Evolutionary conservation across 2,329 filamentous ascomycete genomes (phyloP), one percentile per base, ranked within the genome.

Genomic region (Fusarium redolens): DNA sequence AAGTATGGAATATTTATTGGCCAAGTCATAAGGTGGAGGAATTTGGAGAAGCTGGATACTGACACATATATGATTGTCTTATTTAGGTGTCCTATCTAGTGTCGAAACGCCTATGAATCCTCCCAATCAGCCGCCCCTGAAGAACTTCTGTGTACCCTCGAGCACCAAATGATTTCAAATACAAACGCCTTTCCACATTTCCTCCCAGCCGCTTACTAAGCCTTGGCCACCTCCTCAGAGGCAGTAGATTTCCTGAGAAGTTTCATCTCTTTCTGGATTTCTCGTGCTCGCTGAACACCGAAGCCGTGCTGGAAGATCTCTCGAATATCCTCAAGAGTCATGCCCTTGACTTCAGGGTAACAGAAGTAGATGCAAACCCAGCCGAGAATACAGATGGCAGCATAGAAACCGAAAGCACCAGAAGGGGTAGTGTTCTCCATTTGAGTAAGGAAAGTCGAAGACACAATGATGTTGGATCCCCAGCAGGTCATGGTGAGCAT

Each of bases 281-380:
- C 71, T 59, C 81, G 77, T 1, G 85, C 83, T 45, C 82, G 78
- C 61, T 81, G 78, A 2, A 86, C 82, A 18, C 85, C 85, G 65
- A 86, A 87, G 0, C 84, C 84, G 50, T 86, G 80, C 47, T 82
- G 75, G 71, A 88, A 89, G 10, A 88, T 81, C 55, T 86, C 84
- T 37, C 85, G 80, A n/a, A 88, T 83, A 51, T 86, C 85, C 73
- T 89, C 88, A 6, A 89, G 79, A 22, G 86, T 84, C 82, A 89
- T 85, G 15, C 87, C 86, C 71, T 87, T 87, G 4, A 87, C 86
- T 68, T 89, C 86, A 1, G 86, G 86, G 71, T 87, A 89, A 71
- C 80, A 87, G 78, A 87, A 84, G 59, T 84, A 82, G 30, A 88
- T 82, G 61, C 67, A 77, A 8, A 65, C 64, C 66, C 71, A 84